phyloP scores from a whole-genome alignment of 2,329 filamentous ascomycete genomes.

The Pestalotiopsis sp. region DNA sequence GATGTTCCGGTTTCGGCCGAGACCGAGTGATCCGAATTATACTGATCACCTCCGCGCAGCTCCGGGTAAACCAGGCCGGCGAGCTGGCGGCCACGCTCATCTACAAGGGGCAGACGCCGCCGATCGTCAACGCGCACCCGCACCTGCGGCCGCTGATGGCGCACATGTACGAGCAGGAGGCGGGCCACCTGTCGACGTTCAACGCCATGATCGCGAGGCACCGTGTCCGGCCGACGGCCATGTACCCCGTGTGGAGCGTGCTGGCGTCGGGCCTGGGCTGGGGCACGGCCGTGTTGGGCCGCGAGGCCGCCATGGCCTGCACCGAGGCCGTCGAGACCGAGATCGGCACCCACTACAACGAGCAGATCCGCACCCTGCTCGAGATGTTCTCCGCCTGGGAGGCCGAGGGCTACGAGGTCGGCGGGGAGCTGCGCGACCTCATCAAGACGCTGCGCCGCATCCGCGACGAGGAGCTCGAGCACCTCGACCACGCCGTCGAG shows the following conservation, averaged over 20 bases:
- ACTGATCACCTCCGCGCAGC: slow-evolving; percentile 41
- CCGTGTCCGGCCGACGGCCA: slow-evolving; percentile 86
- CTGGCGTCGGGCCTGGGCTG: slow-evolving; percentile 84
- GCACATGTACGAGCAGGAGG: slow-evolving; percentile 99
- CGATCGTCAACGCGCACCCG: slow-evolving; percentile 78
- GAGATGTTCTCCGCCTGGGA: slow-evolving; percentile 81
- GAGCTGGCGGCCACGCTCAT: slow-evolving; percentile 97
- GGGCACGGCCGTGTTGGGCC: slow-evolving; percentile 84
- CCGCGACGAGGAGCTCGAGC: slow-evolving; percentile 94
- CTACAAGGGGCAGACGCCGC: slow-evolving; percentile 85
- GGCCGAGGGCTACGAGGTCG: slow-evolving; percentile 75
- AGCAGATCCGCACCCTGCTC: slow-evolving; percentile 80
- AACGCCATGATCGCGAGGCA: slow-evolving; percentile 82
- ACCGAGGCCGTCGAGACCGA: slow-evolving; percentile 98
- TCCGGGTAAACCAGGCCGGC: slow-evolving; percentile 96
- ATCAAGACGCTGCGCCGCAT: slow-evolving; percentile 78
- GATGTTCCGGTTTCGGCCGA: background rate
- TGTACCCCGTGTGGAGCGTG: slow-evolving; percentile 88
- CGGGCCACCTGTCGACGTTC: slow-evolving; percentile 83
- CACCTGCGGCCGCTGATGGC: slow-evolving; percentile 89
- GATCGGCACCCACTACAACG: slow-evolving; percentile 95
- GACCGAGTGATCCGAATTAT: background rate
- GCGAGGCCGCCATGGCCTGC: slow-evolving; percentile 97
- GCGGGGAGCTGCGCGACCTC: slow-evolving; percentile 75
- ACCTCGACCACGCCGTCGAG: slow-evolving; percentile 92